Evolutionary conservation across 176 grass and related monocot species (phyloP).

Genomic region (Rhynchospora breviuscula): DNA sequence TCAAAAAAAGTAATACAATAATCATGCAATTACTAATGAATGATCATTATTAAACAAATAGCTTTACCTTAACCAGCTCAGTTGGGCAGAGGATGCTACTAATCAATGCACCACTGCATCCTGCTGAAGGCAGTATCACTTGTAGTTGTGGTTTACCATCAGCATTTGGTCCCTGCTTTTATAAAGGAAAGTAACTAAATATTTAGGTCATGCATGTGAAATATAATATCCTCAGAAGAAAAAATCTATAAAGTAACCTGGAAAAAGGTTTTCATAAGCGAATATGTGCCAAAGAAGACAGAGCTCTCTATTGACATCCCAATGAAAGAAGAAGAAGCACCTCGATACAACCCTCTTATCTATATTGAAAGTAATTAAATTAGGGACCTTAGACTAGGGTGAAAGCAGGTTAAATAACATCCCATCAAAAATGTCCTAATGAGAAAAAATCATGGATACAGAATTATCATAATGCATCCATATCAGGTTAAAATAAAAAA

Average conservation of each 20-base stretch:
- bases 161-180: constrained; percentile 54
- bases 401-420: not conserved
- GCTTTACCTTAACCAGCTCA: constrained; percentile 79
- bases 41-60: constrained; percentile 18
- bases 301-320: constrained; percentile 92
- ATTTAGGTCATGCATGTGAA: not conserved
- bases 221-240: not conserved
- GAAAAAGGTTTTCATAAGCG: constrained; percentile 66
- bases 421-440: not conserved
- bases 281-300: constrained; percentile 86
- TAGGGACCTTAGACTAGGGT: not conserved
- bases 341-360: constrained; percentile 85
- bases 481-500: not conserved
- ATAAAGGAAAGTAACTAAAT: constrained; percentile 9
- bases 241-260: constrained; percentile 50
- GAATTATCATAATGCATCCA: not conserved
- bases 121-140: constrained; percentile 85
- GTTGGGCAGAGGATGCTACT: constrained; percentile 85
- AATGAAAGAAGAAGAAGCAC: constrained; percentile 90
- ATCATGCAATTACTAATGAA: constrained; percentile 14
- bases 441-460: not conserved
- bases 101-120: constrained; percentile 68
- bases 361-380: constrained; percentile 29
- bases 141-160: constrained; percentile 57
- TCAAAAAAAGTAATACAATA: constrained; percentile 35